Percentiles rank a stretch among this genome's conserved stretches.
Conservation (phyloP, 2,329 filamentous ascomycete species). For the Neonectria hederae region DNA sequence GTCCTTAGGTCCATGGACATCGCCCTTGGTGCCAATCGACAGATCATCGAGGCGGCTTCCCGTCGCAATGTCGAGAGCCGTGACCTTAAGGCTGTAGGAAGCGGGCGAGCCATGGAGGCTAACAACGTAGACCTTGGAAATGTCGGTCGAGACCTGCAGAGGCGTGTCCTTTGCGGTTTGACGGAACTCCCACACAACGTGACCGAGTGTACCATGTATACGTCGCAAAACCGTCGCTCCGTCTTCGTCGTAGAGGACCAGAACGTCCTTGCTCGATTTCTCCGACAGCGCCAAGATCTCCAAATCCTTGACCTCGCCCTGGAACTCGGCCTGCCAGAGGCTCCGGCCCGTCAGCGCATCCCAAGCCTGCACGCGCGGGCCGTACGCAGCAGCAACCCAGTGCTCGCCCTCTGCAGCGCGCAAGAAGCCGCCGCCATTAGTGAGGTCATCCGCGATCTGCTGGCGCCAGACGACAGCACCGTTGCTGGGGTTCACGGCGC, state of each 20-base stretch:
- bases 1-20: slow-evolving; percentile 70
- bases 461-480: slow-evolving; percentile 90
- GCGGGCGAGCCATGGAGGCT: slow-evolving; percentile 75
- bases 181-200: slow-evolving; percentile 80
- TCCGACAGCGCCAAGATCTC: slow-evolving; percentile 80
- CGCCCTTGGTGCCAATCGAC: slow-evolving; percentile 76
- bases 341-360: slow-evolving; percentile 82
- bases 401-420: slow-evolving; percentile 82
- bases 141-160: slow-evolving; percentile 77
- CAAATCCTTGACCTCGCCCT: slow-evolving; percentile 70
- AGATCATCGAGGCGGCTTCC: slow-evolving; percentile 79
- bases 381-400: slow-evolving; percentile 78
- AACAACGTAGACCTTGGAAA: slow-evolving; percentile 78
- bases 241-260: slow-evolving; percentile 73
- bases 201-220: slow-evolving; percentile 77
- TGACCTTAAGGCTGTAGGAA: slow-evolving; percentile 80
- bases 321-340: slow-evolving; percentile 75
- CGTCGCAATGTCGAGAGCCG: slow-evolving; percentile 75
- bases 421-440: slow-evolving; percentile 62
- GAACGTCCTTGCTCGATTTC: slow-evolving; percentile 71
- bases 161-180: slow-evolving; percentile 75
- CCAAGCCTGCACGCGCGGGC: slow-evolving; percentile 79
- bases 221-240: slow-evolving; percentile 70
- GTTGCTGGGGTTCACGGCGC: slow-evolving; percentile 88
- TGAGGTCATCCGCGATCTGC: slow-evolving; percentile 64